Percentiles rank a stretch among this genome's conserved stretches.
Evolutionary conservation across 2,329 filamentous ascomycete genomes (phyloP).

Genomic region (Magnaporthiopsis incrustans): DNA sequence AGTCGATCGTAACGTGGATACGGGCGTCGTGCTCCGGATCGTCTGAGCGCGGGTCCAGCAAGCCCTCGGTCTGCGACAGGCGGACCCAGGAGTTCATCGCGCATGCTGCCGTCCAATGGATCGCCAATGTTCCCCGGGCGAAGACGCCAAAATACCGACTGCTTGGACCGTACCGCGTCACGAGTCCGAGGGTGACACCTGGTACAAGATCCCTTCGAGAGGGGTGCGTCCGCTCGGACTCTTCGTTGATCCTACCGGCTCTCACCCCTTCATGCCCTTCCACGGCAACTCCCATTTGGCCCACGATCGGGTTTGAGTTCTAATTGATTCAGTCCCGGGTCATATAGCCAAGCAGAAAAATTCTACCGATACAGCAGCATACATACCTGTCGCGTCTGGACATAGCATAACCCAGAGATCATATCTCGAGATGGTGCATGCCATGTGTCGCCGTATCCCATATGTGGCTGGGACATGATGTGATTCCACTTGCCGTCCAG

Average conservation of each 20-base stretch:
- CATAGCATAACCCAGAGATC: slow-evolving; percentile 42
- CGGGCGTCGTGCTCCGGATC: slow-evolving; percentile 30
- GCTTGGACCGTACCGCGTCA: slow-evolving; percentile 13
- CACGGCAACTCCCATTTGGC: slow-evolving; percentile 45
- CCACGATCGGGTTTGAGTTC: slow-evolving; percentile 39
- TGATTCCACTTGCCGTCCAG: slow-evolving; percentile 40
- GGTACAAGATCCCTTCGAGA: slow-evolving; percentile 24
- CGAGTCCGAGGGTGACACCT: slow-evolving; percentile 15
- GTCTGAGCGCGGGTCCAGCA: slow-evolving; percentile 21
- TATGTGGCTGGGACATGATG: slow-evolving; percentile 41
- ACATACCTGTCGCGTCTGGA: slow-evolving; percentile 35
- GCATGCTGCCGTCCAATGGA: slow-evolving; percentile 34
- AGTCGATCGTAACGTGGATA: slow-evolving; percentile 38
- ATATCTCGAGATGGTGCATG: slow-evolving; percentile 50
- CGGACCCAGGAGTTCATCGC: slow-evolving; percentile 41
- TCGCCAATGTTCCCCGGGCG: slow-evolving; percentile 25
- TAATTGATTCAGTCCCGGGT: not conserved
- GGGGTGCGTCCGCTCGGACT: slow-evolving; percentile 40
- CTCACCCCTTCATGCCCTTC: slow-evolving; percentile 31
- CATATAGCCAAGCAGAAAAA: not conserved
- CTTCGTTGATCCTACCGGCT: slow-evolving; percentile 38
- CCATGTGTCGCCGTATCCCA: slow-evolving; percentile 48
- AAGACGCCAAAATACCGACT: slow-evolving; percentile 37
- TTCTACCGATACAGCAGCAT: not conserved
- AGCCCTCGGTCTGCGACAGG: slow-evolving; percentile 28